A percentile compares a stretch with the other conserved stretches of the same genome.
Conservation (phyloP, 768 basidiomycete species). For the Lactifluus subvellereus region DNA sequence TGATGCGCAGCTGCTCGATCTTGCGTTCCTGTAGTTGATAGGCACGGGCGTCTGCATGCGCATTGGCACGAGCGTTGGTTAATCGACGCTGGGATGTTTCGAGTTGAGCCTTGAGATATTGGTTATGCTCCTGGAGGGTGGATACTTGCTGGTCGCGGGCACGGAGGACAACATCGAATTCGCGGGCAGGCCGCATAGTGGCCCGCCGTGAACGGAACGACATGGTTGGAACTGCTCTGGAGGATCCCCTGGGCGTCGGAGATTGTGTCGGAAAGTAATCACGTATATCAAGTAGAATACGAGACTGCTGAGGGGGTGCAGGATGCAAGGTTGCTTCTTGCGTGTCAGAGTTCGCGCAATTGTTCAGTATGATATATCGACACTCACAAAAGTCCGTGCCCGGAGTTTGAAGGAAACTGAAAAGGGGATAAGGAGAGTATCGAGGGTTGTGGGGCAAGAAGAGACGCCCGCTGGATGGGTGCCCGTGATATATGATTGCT, state of each 20-base stretch:
- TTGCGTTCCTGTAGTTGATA: slow-evolving; percentile 23
- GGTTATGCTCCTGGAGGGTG: slow-evolving; percentile 17
- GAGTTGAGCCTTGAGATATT: slow-evolving; percentile 12
- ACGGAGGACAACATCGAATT: slow-evolving; percentile 19
- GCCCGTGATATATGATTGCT: slow-evolving; percentile 11
- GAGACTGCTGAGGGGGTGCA: neutral
- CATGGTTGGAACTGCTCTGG: slow-evolving; percentile 6
- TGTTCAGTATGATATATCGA: neutral
- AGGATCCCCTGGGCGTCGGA: neutral
- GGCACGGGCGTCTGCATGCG: slow-evolving; percentile 15
- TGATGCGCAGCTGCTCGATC: slow-evolving; percentile 19
- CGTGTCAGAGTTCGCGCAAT: neutral
- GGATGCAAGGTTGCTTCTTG: neutral
- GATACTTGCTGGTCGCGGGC: slow-evolving; percentile 21
- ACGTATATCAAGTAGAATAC: neutral
- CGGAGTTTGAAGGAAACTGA: neutral
- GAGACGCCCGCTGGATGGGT: neutral
- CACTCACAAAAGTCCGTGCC: slow-evolving; percentile 14
- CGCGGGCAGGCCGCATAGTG: slow-evolving; percentile 18
- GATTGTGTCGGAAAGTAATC: neutral
- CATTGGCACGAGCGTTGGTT: slow-evolving; percentile 19
- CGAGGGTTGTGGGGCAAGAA: slow-evolving; percentile 1
- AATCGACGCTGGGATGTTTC: slow-evolving; percentile 16
- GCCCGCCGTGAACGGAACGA: slow-evolving; percentile 16
- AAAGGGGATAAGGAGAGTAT: neutral